Conservation (phyloP, 192 early-diverging fungal genomes). For the Coemansia sp. region DNA sequence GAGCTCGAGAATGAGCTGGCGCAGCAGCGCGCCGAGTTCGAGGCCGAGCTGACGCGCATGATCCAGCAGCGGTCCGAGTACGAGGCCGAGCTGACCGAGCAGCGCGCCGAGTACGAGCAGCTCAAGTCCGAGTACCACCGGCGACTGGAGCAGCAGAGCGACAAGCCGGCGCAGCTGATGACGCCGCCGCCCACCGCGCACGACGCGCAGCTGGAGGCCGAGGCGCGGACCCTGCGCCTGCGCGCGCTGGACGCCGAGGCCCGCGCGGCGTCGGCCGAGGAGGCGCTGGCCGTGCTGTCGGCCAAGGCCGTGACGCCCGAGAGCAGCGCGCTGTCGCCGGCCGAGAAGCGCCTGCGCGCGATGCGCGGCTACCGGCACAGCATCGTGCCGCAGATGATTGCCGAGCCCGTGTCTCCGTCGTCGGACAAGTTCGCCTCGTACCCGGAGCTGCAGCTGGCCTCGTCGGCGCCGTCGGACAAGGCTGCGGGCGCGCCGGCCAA, state of each 20-base stretch:
- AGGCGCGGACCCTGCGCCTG: constrained; percentile 1
- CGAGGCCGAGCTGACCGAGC: constrained; percentile 3
- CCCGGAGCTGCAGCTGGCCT: constrained; percentile 36
- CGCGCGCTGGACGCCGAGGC: constrained; percentile 35
- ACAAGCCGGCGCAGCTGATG: constrained; percentile 11
- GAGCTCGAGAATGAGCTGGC: neutral
- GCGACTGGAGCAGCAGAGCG: neutral
- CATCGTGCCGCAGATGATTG: constrained; percentile 2
- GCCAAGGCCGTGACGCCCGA: constrained; percentile 6
- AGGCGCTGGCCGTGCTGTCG: constrained; percentile 17
- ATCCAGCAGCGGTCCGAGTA: constrained; percentile 1
- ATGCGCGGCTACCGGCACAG: constrained; percentile 40
- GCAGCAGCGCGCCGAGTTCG: neutral
- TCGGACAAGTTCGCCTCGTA: constrained; percentile 41
- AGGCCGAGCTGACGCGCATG: neutral
- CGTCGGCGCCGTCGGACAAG: constrained; percentile 6
- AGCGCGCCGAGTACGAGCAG: neutral
- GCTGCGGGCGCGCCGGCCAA: constrained; percentile 3
- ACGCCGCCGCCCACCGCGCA: constrained; percentile 34
- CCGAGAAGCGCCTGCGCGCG: constrained; percentile 27
- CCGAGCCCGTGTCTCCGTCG: neutral
- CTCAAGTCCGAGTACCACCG: neutral
- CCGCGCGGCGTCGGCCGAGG: constrained; percentile 27
- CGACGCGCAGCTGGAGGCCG: constrained; percentile 3
- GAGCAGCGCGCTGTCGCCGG: neutral